Conservation (phyloP, 2,329 filamentous ascomycete species). For the Phialemoniopsis sp. region DNA sequence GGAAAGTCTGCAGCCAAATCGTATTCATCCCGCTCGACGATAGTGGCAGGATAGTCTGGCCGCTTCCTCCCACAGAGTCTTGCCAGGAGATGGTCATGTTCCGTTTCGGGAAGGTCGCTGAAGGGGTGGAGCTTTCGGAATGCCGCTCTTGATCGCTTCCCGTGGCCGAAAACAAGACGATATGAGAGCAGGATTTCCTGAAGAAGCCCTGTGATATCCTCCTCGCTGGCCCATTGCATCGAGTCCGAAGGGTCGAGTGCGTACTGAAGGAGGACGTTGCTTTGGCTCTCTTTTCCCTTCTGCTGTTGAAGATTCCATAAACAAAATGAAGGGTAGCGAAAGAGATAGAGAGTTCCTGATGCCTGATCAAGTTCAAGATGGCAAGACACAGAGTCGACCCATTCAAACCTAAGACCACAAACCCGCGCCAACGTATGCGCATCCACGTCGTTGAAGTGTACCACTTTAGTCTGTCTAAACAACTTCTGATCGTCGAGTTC, state of each 20-base stretch:
- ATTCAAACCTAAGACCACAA: conserved; percentile 10
- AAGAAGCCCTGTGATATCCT: conserved; percentile 12
- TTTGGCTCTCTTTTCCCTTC: neutral
- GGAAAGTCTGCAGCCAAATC: conserved; percentile 11
- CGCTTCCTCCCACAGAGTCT: conserved; percentile 6
- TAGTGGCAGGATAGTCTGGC: neutral
- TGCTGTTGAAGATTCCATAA: conserved; percentile 6
- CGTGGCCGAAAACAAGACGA: conserved; percentile 15
- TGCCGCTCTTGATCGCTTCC: conserved; percentile 8
- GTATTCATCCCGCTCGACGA: conserved; percentile 8
- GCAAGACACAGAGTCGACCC: conserved; percentile 15
- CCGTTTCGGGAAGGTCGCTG: conserved; percentile 1
- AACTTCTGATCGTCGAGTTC: conserved; percentile 5
- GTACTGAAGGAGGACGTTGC: conserved; percentile 2
- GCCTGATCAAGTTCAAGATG: conserved; percentile 17
- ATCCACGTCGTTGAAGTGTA: conserved; percentile 10
- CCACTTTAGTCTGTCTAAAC: conserved; percentile 5
- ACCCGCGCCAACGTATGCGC: conserved; percentile 11
- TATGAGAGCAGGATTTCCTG: conserved; percentile 15
- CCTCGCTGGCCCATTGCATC: conserved; percentile 7
- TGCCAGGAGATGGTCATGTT: conserved; percentile 6
- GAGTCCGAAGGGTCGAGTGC: neutral
- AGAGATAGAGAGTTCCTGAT: conserved; percentile 13
- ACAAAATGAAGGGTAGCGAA: conserved; percentile 17
- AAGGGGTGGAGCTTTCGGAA: conserved; percentile 12